These are phyloP conservation scores for Yamadazyma akitaensis DNA, from an alignment of 805 yeast genomes.

Conservation along the genomic window DNA sequence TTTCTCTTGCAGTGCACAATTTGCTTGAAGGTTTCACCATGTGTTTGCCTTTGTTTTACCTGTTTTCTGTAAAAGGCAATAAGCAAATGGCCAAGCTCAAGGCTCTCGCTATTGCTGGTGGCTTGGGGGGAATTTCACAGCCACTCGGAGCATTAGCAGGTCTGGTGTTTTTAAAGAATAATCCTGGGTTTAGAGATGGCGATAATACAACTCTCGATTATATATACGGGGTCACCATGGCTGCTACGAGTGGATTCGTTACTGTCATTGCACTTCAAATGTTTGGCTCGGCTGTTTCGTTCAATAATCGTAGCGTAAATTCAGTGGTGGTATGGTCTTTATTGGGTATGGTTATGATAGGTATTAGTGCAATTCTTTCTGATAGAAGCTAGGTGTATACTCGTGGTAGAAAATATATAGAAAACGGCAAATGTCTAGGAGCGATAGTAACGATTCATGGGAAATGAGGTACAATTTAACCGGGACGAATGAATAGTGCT, in stretches of 20 bases:
- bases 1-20: slow-evolving; percentile 85
- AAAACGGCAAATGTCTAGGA: too few species aligned
- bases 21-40: slow-evolving; percentile 92
- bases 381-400: not conserved
- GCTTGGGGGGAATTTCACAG: slow-evolving; percentile 81
- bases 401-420: not conserved
- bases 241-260: slow-evolving; percentile 80
- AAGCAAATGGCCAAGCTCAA: slow-evolving; percentile 43
- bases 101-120: slow-evolving; percentile 63
- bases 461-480: too few species aligned
- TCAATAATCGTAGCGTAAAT: slow-evolving; percentile 64
- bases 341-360: slow-evolving; percentile 56
- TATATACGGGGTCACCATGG: slow-evolving; percentile 62
- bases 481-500: too few species aligned
- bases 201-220: slow-evolving; percentile 33
- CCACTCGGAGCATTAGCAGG: slow-evolving; percentile 87
- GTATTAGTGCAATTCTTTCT: slow-evolving; percentile 17
- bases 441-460: too few species aligned
- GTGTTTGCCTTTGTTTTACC: slow-evolving; percentile 84
- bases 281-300: slow-evolving; percentile 78
- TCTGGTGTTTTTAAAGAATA: slow-evolving; percentile 41
- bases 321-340: slow-evolving; percentile 58
- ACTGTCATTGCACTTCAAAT: slow-evolving; percentile 79
- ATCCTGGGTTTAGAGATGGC: slow-evolving; percentile 21
- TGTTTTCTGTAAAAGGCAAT: slow-evolving; percentile 44